Conservation (phyloP, 805 yeast species). For the Candida glaebosa region DNA sequence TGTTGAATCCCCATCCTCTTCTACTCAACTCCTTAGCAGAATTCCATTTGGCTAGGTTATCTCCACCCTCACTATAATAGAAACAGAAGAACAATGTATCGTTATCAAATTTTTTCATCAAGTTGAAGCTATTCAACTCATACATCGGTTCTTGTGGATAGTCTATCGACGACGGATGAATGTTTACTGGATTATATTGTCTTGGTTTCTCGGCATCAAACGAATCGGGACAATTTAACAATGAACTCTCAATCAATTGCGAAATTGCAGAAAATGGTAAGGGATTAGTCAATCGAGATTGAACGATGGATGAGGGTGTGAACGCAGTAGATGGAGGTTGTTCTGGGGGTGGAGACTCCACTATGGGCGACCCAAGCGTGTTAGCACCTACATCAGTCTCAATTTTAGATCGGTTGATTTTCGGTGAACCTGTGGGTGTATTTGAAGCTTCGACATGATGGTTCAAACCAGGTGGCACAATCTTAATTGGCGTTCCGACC, state of each 20-base stretch:
- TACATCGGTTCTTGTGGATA: slow-evolving; percentile 85
- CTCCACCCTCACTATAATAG: slow-evolving; percentile 59
- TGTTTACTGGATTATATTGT: slow-evolving; percentile 69
- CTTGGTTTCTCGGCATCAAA: slow-evolving; percentile 84
- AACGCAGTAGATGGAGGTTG: slow-evolving; percentile 4
- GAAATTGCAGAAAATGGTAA: slow-evolving; percentile 52
- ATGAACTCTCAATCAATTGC: slow-evolving; percentile 67
- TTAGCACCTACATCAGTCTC: too few relatives aligned
- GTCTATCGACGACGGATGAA: slow-evolving; percentile 85
- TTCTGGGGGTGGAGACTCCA: not conserved
- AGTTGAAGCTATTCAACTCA: slow-evolving; percentile 56
- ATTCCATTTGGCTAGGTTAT: slow-evolving; percentile 35
- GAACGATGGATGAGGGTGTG: slow-evolving; percentile 26
- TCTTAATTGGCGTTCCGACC: slow-evolving; percentile 7
- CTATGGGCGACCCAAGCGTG: not conserved
- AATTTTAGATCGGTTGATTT: slow-evolving; percentile 3
- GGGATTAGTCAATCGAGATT: slow-evolving; percentile 47
- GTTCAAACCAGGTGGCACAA: slow-evolving; percentile 13
- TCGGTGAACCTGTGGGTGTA: not conserved
- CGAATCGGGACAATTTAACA: slow-evolving; percentile 90
- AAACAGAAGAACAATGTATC: slow-evolving; percentile 91
- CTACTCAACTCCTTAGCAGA: slow-evolving; percentile 77
- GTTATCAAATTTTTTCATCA: slow-evolving; percentile 69
- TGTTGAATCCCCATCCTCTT: slow-evolving; percentile 81
- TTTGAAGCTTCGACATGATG: slow-evolving; percentile 7